phyloP scores from a whole-genome alignment of 148 eudicot species.

The Chenopodium album region DNA sequence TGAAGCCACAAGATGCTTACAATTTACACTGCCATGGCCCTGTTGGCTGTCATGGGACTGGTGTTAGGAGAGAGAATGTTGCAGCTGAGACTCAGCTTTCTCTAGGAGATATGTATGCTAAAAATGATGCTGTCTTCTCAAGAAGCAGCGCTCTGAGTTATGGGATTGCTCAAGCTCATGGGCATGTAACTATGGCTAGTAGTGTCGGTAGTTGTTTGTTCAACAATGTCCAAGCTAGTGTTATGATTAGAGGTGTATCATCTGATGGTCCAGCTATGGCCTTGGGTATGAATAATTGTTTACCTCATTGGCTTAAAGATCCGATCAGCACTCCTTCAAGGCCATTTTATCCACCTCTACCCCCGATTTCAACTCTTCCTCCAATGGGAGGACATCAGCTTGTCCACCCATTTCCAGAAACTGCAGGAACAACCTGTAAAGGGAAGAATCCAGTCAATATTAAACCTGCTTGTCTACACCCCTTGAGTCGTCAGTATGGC shows the following conservation, averaged over 20 bases:
- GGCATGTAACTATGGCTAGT: slow-evolving; percentile 25
- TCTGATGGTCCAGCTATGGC: slow-evolving; percentile 18
- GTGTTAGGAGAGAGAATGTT: slow-evolving; percentile 21
- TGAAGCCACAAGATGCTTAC: slow-evolving; percentile 27
- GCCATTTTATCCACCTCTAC: slow-evolving; percentile 15
- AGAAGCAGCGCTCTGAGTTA: slow-evolving; percentile 17
- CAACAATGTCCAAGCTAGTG: slow-evolving; percentile 20
- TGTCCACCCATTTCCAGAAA: slow-evolving; percentile 28
- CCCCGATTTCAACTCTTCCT: slow-evolving; percentile 25
- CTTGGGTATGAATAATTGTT: slow-evolving; percentile 8
- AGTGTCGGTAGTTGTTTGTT: slow-evolving; percentile 19
- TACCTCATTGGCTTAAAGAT: slow-evolving; percentile 50
- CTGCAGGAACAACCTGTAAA: slow-evolving; percentile 12
- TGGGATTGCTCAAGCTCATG: slow-evolving; percentile 21
- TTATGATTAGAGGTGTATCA: slow-evolving; percentile 10
- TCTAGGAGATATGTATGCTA: slow-evolving; percentile 41
- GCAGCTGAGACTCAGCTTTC: slow-evolving; percentile 41
- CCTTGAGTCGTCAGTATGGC: not conserved
- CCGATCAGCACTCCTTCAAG: slow-evolving; percentile 19
- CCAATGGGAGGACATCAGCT: slow-evolving; percentile 24
- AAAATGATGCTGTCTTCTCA: slow-evolving; percentile 18
- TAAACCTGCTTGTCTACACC: slow-evolving; percentile 7
- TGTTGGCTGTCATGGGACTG: slow-evolving; percentile 14
- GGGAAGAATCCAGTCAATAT: slow-evolving; percentile 12
- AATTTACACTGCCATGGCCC: slow-evolving; percentile 14